Percentiles rank a stretch among this genome's conserved stretches.
Conservation (phyloP, 164 flowering plant species). For the Piper betle region DNA sequence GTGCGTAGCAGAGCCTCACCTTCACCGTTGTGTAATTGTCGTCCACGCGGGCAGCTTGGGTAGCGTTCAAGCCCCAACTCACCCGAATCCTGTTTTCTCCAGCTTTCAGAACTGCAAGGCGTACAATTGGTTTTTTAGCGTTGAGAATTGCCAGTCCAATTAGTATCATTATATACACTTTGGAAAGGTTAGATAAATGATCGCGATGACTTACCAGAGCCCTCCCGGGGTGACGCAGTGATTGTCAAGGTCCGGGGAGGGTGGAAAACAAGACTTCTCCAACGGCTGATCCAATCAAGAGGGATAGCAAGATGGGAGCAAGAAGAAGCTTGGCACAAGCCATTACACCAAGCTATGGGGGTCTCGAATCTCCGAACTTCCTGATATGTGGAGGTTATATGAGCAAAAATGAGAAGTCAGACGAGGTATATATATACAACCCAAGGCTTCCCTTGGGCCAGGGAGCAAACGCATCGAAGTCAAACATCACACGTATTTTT, state of each 20-base stretch:
- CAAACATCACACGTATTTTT: not conserved
- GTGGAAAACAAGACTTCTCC: not conserved
- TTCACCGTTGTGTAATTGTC: conserved; percentile 35
- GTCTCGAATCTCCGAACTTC: not conserved
- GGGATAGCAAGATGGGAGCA: not conserved
- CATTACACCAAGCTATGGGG: not conserved
- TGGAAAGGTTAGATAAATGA: not conserved
- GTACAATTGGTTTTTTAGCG: not conserved
- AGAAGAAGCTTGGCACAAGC: not conserved
- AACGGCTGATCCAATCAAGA: not conserved
- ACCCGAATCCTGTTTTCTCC: conserved; percentile 42
- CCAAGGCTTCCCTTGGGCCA: too few relatives aligned
- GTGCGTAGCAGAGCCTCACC: conserved; percentile 60
- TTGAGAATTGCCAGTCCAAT: not conserved
- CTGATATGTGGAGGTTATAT: not conserved
- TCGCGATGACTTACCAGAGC: not conserved
- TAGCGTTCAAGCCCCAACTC: conserved; percentile 36
- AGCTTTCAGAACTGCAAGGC: conserved; percentile 33
- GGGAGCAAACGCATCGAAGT: not conserved
- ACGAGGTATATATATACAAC: not conserved
- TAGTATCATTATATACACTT: not conserved
- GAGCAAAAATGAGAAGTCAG: not conserved
- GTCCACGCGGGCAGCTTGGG: conserved; percentile 23
- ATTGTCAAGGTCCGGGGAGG: not conserved
- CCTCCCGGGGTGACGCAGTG: not conserved